A percentile compares a stretch with the other conserved stretches of the same genome.
Conservation (phyloP, 2,329 filamentous ascomycete genomes). For the Fusarium nygamai region DNA sequence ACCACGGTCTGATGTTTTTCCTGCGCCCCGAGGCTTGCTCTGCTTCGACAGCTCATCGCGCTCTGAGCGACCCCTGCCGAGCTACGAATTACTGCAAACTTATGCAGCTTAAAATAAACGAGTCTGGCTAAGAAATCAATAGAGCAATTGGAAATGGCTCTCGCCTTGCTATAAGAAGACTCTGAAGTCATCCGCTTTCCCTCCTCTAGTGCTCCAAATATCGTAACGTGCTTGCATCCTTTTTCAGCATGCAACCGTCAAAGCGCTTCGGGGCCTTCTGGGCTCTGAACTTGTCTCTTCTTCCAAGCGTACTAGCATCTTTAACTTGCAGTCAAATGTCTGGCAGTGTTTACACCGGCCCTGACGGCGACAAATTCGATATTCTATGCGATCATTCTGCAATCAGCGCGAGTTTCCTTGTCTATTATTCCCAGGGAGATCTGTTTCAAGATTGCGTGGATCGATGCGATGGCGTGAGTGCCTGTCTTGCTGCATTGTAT, state of each 20-base stretch:
- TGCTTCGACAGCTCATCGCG: background rate
- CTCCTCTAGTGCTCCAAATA: accelerated
- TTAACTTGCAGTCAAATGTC: background rate
- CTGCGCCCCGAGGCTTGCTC: background rate
- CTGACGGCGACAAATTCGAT: background rate
- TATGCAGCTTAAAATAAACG: background rate
- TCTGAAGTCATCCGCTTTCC: background rate
- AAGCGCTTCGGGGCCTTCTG: background rate
- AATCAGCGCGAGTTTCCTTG: background rate
- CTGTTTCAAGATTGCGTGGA: background rate
- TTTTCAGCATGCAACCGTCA: background rate
- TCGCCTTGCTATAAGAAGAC: background rate
- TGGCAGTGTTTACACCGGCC: background rate
- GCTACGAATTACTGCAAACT: background rate
- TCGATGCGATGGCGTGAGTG: background rate
- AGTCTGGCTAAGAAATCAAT: background rate
- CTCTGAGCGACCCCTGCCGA: background rate
- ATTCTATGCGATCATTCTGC: background rate
- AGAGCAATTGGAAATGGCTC: background rate
- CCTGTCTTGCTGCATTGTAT: background rate
- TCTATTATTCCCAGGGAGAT: background rate
- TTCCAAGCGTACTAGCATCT: background rate
- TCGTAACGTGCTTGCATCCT: accelerated
- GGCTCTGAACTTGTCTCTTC: background rate
- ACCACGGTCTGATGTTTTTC: no score